phyloP scores from a whole-genome alignment of 1,284 basidiomycete species.

The Melampsora larici-populina region DNA sequence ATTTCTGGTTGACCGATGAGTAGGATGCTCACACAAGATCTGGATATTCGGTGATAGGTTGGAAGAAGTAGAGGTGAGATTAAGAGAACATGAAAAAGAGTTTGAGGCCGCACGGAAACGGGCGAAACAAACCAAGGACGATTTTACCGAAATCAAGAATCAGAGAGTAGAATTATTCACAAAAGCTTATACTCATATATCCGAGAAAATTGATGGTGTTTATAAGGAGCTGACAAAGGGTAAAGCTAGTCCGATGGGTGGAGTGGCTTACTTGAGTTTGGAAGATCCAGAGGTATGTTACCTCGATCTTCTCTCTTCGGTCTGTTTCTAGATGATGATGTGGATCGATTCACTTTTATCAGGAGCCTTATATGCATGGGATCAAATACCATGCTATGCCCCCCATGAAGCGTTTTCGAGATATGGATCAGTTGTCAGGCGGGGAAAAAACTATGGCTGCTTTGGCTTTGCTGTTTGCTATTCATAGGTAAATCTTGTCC shows the following conservation, averaged over 20 bases:
- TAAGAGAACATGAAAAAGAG: slow-evolving; percentile 60
- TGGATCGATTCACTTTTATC: slow-evolving; percentile 3
- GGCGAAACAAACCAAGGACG: slow-evolving; percentile 80
- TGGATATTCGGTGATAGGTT: slow-evolving; percentile 59
- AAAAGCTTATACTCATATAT: slow-evolving; percentile 93
- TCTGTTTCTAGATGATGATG: background rate
- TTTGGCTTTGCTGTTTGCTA: slow-evolving; percentile 88
- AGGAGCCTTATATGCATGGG: slow-evolving; percentile 93
- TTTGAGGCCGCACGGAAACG: slow-evolving; percentile 65
- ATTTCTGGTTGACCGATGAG: background rate
- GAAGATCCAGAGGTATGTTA: slow-evolving; percentile 80
- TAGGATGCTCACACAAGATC: background rate
- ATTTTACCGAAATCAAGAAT: slow-evolving; percentile 83
- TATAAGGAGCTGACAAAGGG: slow-evolving; percentile 98
- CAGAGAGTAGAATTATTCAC: slow-evolving; percentile 85
- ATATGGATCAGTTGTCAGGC: slow-evolving; percentile 97
- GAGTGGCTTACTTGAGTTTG: slow-evolving; percentile 89
- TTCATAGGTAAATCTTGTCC: slow-evolving; percentile 64
- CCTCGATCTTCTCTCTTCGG: slow-evolving; percentile 46
- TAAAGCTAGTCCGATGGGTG: slow-evolving; percentile 85
- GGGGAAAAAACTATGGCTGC: slow-evolving; percentile 99
- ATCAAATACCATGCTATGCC: slow-evolving; percentile 99
- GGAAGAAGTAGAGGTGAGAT: slow-evolving; percentile 77
- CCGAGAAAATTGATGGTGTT: slow-evolving; percentile 85
- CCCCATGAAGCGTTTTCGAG: slow-evolving; percentile 96